These are phyloP conservation scores for Pichia rugopelliculosa DNA, from an alignment of 805 yeast species.

Conservation along the genomic window DNA sequence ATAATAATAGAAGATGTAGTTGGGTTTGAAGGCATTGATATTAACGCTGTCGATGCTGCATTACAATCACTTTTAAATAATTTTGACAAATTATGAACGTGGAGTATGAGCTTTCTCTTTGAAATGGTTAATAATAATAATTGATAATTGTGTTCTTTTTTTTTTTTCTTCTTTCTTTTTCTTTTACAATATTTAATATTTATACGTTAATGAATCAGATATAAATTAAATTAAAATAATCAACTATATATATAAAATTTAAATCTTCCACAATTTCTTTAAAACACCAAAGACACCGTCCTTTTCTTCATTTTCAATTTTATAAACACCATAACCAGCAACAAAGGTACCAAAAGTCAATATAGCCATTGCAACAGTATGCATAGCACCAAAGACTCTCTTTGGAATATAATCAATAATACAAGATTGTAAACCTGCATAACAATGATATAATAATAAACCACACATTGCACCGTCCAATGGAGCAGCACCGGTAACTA, in stretches of 20 bases:
- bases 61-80: background rate
- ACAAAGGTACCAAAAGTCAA: slow-evolving; percentile 57
- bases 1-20: background rate
- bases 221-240: too few relatives aligned
- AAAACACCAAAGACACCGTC: slow-evolving; percentile 50
- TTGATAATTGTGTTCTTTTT: too few relatives aligned
- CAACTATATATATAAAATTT: background rate
- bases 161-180: background rate
- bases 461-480: slow-evolving; percentile 52
- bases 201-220: background rate
- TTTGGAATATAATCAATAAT: slow-evolving; percentile 72
- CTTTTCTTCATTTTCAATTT: slow-evolving; percentile 56
- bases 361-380: slow-evolving; percentile 50
- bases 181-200: background rate
- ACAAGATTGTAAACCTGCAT: slow-evolving; percentile 69
- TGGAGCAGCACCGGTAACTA: slow-evolving; percentile 45
- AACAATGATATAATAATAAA: slow-evolving; percentile 53
- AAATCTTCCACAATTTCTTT: slow-evolving; percentile 30
- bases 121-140: too few relatives aligned
- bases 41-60: background rate
- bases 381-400: slow-evolving; percentile 64
- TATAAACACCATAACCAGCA: slow-evolving; percentile 64
- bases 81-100: background rate
- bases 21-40: background rate
- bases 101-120: too few relatives aligned